Evolutionary conservation across 208 protist genomes (phyloP), one percentile per base, ranked within the genome.

Genomic region (Acanthamoeba polyphaga): DNA sequence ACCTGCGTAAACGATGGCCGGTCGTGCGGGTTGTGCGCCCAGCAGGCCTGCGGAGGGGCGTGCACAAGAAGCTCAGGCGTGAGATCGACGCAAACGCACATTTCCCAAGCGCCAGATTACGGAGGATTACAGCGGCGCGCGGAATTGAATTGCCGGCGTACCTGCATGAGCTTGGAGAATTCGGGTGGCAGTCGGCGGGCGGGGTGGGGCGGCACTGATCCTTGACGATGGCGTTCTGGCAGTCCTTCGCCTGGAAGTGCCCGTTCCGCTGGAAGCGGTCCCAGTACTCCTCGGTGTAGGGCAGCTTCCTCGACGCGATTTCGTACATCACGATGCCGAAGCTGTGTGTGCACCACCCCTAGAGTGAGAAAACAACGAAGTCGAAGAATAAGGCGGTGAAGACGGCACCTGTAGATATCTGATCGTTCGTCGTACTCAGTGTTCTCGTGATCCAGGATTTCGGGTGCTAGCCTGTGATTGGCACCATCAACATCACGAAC

Each of bases 301-400:
- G 85, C 43, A 53, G 15, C 85, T 74, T 46, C 10, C 85, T 24
- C 60, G 60, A 38, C 3, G 85, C 85, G 17, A 92, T 64, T 55
- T 92, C 85, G 22, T 49, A 92, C 64, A 92, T 13, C 1, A 92
- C 85, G 22, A 96, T 96, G 12, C 78, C 95, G 68, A 95, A 96
- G 29, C 64, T 89, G n/a, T 38, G n/a, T 34, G 64, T 1, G 7
- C 10, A 8, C 38, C 55, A 60, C n/a, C 55, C 55, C 55, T 60
- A 60, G 55, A 24, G 55, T 60, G 55, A 19, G 10, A 66, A 19
- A 19, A 3, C 38, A 38, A 38, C 38, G 38, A 38, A 38, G 38
- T 3, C 1, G 38, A 38, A 38, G 38, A 38, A 38, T 1, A 38
- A 19, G 55, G 55, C 6, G 55, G 38, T 38, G 38, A 38, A 38